phyloP scores from a whole-genome alignment of 768 basidiomycete genomes.

The Galerina marginata region DNA sequence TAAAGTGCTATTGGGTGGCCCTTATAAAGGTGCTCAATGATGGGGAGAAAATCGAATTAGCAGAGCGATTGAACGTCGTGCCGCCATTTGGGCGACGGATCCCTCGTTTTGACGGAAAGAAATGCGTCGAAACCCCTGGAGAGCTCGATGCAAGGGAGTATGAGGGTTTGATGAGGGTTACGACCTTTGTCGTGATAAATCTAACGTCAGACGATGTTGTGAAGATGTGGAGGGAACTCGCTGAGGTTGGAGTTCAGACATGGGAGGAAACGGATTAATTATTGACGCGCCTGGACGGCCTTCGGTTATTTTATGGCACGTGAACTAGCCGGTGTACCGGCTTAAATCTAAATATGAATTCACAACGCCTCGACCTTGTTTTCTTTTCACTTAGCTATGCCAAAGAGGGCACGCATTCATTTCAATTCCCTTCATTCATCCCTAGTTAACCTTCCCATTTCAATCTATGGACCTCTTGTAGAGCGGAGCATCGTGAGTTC shows the following conservation, averaged over 20 bases:
- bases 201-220: slow-evolving; percentile 24
- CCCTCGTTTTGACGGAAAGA: slow-evolving; percentile 23
- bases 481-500: slow-evolving; percentile 81
- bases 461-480: slow-evolving; percentile 90
- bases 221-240: slow-evolving; percentile 29
- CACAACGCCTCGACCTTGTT: too few species aligned
- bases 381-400: slow-evolving; percentile 50
- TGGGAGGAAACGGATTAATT: slow-evolving; percentile 28
- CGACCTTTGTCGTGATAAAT: slow-evolving; percentile 21
- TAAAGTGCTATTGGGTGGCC: slow-evolving; percentile 29
- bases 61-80: slow-evolving; percentile 20
- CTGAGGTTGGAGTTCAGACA: slow-evolving; percentile 31
- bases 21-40: slow-evolving; percentile 20
- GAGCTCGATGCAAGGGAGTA: slow-evolving; percentile 28
- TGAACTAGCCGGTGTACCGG: not conserved
- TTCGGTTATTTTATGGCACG: not conserved
- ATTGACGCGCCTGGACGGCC: not conserved
- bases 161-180: slow-evolving; percentile 30
- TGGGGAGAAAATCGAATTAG: slow-evolving; percentile 24
- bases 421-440: slow-evolving; percentile 87
- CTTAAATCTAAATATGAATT: not conserved
- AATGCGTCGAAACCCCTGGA: slow-evolving; percentile 24
- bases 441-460: slow-evolving; percentile 92
- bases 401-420: slow-evolving; percentile 78
- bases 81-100: slow-evolving; percentile 25